These are phyloP conservation scores for Sanghuangporus baumii DNA, from an alignment of 1,284 basidiomycete genomes.

Conservation along the genomic window DNA sequence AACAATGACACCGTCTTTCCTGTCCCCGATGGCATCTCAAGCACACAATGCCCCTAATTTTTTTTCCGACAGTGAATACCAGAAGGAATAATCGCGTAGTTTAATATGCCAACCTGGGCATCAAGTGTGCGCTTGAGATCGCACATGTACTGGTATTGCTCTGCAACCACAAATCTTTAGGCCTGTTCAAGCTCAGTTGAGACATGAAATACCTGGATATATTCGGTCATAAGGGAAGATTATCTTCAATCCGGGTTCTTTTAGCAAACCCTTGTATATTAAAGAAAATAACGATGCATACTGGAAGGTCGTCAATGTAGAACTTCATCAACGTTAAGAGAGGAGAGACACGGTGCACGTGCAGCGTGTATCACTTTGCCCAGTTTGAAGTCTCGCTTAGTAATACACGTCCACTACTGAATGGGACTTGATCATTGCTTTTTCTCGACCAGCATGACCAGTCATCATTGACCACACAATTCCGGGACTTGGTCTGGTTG, in stretches of 20 bases:
- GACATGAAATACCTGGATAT: slow-evolving; percentile 57
- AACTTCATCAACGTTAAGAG: slow-evolving; percentile 75
- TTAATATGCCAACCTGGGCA: slow-evolving; percentile 54
- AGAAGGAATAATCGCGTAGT: not conserved
- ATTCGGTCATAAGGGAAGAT: slow-evolving; percentile 92
- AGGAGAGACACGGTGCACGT: not conserved
- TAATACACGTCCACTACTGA: not conserved
- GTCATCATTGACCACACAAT: too few species aligned
- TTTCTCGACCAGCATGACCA: too few species aligned
- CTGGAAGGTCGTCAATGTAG: slow-evolving; percentile 90
- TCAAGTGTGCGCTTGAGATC: slow-evolving; percentile 96
- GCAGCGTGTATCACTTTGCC: not conserved
- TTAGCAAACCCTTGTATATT: not conserved
- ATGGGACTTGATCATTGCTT: too few species aligned
- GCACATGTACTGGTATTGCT: slow-evolving; percentile 99
- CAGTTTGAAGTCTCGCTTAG: not conserved
- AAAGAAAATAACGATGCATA: slow-evolving; percentile 31
- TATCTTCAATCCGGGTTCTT: slow-evolving; percentile 44
- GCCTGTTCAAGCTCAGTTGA: slow-evolving; percentile 8
- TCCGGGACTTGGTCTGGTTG: too few species aligned
- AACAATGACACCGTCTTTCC: slow-evolving; percentile 98
- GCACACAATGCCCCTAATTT: slow-evolving; percentile 97
- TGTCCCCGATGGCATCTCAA: slow-evolving; percentile 99
- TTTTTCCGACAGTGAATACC: too few species aligned
- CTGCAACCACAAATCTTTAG: slow-evolving; percentile 34